Evolutionary conservation across 164 flowering plant species (phyloP).

Genomic region (Stephania japonica): DNA sequence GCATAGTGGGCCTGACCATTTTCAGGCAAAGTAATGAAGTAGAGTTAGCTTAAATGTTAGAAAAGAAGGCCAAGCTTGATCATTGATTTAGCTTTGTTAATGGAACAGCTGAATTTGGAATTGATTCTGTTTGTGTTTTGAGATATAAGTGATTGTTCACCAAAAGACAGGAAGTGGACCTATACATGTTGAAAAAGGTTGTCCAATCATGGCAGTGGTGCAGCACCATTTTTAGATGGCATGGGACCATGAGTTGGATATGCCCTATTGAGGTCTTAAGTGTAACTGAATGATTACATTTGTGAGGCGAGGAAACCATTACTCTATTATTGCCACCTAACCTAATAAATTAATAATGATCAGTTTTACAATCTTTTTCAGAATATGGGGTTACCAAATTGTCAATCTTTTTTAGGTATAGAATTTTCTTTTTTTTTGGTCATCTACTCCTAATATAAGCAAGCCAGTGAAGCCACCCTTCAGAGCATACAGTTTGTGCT

Average conservation of each 20-base stretch:
- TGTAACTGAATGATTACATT: not conserved
- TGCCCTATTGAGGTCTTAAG: not conserved
- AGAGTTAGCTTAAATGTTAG: not conserved
- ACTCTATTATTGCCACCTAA: slow-evolving; percentile 1
- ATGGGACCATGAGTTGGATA: not conserved
- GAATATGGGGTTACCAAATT: not conserved
- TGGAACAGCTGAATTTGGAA: slow-evolving; percentile 1
- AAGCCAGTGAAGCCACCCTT: not conserved
- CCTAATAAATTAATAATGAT: not conserved
- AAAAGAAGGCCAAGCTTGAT: not conserved
- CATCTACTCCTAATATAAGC: not conserved
- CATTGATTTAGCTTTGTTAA: not conserved
- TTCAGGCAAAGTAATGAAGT: not conserved
- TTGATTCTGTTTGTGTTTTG: not conserved
- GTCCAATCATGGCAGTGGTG: not conserved
- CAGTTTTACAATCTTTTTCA: not conserved
- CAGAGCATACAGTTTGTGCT: not conserved
- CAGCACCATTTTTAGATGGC: not conserved
- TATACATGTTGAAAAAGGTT: not conserved
- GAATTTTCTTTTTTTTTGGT: not conserved
- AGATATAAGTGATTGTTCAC: not conserved
- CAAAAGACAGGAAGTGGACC: not conserved
- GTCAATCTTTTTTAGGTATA: not conserved
- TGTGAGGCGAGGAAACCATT: not conserved
- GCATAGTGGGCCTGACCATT: not conserved